A percentile compares a stretch with the other conserved stretches of the same genome.
These are phyloP conservation scores for Vaccinium corymbosum DNA, from an alignment of 148 eudicot genomes.

Conservation along the genomic window DNA sequence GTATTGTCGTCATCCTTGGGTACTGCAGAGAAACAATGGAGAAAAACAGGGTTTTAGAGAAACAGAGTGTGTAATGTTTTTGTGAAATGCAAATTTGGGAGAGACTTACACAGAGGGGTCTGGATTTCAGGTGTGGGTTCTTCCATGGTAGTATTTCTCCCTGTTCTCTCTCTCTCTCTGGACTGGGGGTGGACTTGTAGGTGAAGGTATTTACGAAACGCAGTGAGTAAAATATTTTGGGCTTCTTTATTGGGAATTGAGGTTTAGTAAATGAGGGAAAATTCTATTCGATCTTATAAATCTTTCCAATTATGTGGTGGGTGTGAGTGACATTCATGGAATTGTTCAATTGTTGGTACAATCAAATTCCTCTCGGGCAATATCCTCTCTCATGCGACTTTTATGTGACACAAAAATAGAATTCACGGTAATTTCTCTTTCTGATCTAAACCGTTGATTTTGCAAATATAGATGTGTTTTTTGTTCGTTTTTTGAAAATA, in stretches of 20 bases:
- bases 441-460: no score
- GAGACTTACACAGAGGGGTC: constrained; percentile 32
- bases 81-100: neutral
- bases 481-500: no score
- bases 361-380: no score
- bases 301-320: neutral
- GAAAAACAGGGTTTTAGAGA: neutral
- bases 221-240: neutral
- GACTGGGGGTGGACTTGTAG: neutral
- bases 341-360: no score
- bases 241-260: neutral
- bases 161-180: neutral
- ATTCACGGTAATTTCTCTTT: no score
- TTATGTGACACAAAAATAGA: no score
- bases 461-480: no score
- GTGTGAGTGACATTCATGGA: neutral
- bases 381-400: no score
- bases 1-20: constrained; percentile 8
- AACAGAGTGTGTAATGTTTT: no score
- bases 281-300: neutral
- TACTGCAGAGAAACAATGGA: constrained; percentile 13
- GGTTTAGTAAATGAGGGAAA: neutral
- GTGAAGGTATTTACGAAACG: neutral
- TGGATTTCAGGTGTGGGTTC: constrained; percentile 30
- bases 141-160: constrained; percentile 22